Conservation (phyloP, 2,329 filamentous ascomycete species). For the Leptodontidium sp. region DNA sequence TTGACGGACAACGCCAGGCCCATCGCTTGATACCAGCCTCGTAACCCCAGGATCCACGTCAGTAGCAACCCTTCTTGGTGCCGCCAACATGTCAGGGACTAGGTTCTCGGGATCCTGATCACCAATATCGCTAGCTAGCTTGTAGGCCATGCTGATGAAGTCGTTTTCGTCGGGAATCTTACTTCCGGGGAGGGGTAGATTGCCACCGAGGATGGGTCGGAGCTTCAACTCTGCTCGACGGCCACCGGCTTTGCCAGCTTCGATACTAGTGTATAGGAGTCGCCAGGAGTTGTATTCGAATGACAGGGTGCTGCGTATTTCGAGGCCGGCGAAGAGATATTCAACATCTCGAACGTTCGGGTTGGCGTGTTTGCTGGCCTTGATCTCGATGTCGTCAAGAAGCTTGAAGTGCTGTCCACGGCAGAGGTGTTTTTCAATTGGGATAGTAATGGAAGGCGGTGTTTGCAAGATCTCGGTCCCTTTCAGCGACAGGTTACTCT, state of each 20-base stretch:
- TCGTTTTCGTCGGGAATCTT: slow-evolving; percentile 26
- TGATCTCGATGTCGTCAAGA: slow-evolving; percentile 18
- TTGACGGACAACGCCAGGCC: not conserved
- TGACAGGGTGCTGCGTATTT: slow-evolving; percentile 38
- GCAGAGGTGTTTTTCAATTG: slow-evolving; percentile 41
- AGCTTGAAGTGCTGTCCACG: slow-evolving; percentile 24
- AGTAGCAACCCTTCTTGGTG: not conserved
- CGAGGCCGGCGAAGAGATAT: slow-evolving; percentile 46
- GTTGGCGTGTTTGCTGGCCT: not conserved
- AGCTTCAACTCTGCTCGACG: slow-evolving; percentile 41
- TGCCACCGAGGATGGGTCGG: slow-evolving; percentile 27
- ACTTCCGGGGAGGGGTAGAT: no score
- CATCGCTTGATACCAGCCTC: not conserved
- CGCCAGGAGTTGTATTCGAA: slow-evolving; percentile 40
- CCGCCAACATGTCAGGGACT: not conserved
- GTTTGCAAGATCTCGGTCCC: slow-evolving; percentile 35
- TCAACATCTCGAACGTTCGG: slow-evolving; percentile 40
- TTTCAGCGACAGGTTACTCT: slow-evolving; percentile 34
- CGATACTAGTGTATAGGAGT: slow-evolving; percentile 41
- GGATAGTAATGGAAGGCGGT: slow-evolving; percentile 40
- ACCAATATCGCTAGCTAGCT: slow-evolving; percentile 12
- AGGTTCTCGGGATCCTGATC: not conserved
- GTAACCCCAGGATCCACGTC: not conserved
- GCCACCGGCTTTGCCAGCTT: slow-evolving; percentile 46
- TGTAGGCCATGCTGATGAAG: slow-evolving; percentile 30